Conservation (phyloP, 1,284 basidiomycete species). For the Malassezia brasiliensis region DNA sequence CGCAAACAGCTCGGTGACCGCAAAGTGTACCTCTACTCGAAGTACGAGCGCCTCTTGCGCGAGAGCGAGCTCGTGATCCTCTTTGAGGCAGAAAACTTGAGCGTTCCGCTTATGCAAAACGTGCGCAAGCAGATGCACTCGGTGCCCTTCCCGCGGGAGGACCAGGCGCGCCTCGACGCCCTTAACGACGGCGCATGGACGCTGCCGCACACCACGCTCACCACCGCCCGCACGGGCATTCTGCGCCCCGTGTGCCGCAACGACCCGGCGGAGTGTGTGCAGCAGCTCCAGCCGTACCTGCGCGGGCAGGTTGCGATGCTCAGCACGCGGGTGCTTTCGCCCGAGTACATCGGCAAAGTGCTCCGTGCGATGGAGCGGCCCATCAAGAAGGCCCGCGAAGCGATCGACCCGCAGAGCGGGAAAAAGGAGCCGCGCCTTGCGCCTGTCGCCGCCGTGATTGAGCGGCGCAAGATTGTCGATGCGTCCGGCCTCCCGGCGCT, state of each 20-base stretch:
- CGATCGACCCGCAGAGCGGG: conserved; percentile 3
- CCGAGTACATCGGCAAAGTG: conserved; percentile 16
- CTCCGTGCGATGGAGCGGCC: conserved; percentile 16
- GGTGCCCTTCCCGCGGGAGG: background rate
- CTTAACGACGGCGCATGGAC: conserved; percentile 9
- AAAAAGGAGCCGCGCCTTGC: conserved; percentile 9
- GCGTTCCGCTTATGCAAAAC: conserved; percentile 8
- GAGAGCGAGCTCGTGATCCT: conserved; percentile 14
- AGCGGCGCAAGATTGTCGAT: conserved; percentile 7
- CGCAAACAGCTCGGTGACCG: conserved; percentile 15
- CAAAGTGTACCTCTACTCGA: conserved; percentile 12
- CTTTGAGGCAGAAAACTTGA: conserved; percentile 9
- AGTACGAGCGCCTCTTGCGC: conserved; percentile 12
- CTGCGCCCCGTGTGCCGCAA: conserved; percentile 14
- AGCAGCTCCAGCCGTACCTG: conserved; percentile 4
- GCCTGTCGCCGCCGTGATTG: conserved; percentile 8
- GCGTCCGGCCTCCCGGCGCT: conserved; percentile 8
- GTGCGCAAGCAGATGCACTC: conserved; percentile 6
- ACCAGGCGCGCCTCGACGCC: conserved; percentile 1
- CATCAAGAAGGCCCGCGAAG: background rate
- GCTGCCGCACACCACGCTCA: background rate
- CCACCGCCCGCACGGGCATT: conserved; percentile 12
- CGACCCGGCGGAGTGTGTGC: background rate
- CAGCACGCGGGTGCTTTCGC: conserved; percentile 11
- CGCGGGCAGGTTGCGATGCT: conserved; percentile 11